A percentile compares a stretch with the other conserved stretches of the same genome.
phyloP scores from a whole-genome alignment of 129 eudicot species.

The Sambucus nigra region DNA sequence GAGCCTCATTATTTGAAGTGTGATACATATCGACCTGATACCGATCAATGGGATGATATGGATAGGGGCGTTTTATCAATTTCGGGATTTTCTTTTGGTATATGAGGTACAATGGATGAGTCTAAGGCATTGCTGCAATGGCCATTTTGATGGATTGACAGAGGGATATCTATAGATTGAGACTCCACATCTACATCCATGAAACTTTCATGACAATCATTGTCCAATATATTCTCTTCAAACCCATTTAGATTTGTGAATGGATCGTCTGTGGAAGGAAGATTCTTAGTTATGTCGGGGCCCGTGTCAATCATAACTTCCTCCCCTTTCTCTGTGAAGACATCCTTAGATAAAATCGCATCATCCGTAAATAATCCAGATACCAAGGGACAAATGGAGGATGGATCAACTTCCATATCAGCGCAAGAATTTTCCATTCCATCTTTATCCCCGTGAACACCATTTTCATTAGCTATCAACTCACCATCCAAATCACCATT shows the following conservation, averaged over 20 bases:
- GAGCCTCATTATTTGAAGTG: too few relatives aligned
- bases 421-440: background rate
- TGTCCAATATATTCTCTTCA: slow-evolving; percentile 8
- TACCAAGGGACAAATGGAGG: slow-evolving; percentile 4
- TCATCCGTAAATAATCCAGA: slow-evolving; percentile 4
- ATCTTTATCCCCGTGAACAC: background rate
- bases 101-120: too few relatives aligned
- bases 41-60: background rate
- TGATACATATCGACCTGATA: background rate
- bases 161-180: too few relatives aligned
- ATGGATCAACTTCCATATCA: slow-evolving; percentile 13
- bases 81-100: background rate
- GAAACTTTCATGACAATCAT: background rate
- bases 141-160: too few relatives aligned
- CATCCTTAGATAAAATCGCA: background rate
- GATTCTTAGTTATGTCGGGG: background rate
- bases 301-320: background rate
- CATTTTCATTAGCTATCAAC: slow-evolving; percentile 5
- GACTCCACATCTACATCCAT: background rate
- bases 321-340: background rate
- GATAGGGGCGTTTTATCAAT: background rate
- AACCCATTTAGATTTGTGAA: background rate
- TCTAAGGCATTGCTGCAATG: too few relatives aligned
- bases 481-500: slow-evolving; percentile 10
- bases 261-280: slow-evolving; percentile 3